Evolutionary conservation across 441 rosid genomes (phyloP).

Genomic region (Erodium texanum): DNA sequence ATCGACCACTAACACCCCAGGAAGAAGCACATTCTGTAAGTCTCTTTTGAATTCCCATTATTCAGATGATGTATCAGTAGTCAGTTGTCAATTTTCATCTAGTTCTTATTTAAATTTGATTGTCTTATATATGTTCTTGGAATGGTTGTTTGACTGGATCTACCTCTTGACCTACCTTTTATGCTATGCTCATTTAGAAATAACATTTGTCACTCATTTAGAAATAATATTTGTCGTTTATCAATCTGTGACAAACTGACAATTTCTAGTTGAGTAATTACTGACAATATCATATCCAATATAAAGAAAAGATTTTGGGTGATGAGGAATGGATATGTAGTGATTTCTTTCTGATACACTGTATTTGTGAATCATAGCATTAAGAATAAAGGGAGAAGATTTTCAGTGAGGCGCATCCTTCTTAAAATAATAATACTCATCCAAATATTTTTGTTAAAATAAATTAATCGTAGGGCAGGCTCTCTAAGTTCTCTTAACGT

Average conservation of each 20-base stretch:
- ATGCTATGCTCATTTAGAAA: not conserved
- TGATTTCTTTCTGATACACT: not conserved
- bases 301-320: not conserved
- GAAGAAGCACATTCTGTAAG: conserved; percentile 42
- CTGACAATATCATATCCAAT: not conserved
- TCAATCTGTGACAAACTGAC: not conserved
- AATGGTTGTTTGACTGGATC: not conserved
- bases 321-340: not conserved
- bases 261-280: not conserved
- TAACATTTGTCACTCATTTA: not conserved
- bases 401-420: not conserved
- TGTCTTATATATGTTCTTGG: not conserved
- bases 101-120: not conserved
- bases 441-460: not conserved
- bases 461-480: not conserved
- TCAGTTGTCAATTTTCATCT: not conserved
- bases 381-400: not conserved
- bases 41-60: conserved; percentile 9
- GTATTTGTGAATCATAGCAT: not conserved
- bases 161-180: conserved; percentile 1
- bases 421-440: not conserved
- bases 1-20: conserved; percentile 31
- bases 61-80: conserved; percentile 1
- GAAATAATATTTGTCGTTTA: not conserved
- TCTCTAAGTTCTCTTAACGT: not conserved